Evolutionary conservation across 2,329 filamentous ascomycete species (phyloP), one percentile per base, ranked within the genome.

Genomic region (Pseudogymnoascus verrucosus): DNA sequence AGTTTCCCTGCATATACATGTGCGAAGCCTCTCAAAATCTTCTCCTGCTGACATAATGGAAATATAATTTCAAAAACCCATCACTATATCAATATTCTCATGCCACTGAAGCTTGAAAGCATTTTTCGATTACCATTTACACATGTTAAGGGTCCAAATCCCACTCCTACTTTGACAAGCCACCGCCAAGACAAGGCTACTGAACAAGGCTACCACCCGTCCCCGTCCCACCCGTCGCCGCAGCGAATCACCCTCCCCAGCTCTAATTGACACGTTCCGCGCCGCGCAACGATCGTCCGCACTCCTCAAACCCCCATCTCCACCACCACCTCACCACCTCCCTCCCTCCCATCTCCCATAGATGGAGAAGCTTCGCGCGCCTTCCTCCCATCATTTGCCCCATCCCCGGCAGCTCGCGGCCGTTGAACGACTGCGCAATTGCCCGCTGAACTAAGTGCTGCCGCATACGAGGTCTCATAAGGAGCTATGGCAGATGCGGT

Each of bases 321-420:
- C 44, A 23, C 42, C 23, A 10, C 44, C 44, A 31, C 44, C 23
- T 47, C 42, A 47, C 42, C 21, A 47, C 11, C 37, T n/a, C 14
- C 11, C 23, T 21, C 21, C 23, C 4, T 5, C 7, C 44, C 44
- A 10, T 28, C 23, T n/a, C 40, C 44, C 44, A 51, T 14, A 23
- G n/a, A 51, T 51, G 44, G 44, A 51, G 44, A 51, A 51, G 44
- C 44, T 51, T 51, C 44, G 44, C 44, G 44, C 44, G 23, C 23
- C 23, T 14, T 21, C 14, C 11, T 28, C 23, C 23, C 14, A 28
- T 23, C 44, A 51, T 51, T 51, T 51, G 44, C 44, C 44, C 44
- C 44, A 14, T 14, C n/a, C 23, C 28, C 23, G 44, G 44, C 23
- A 16, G 7, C 4, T 6, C 4, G 23, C 23, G 31, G 44, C 7